Percentiles rank a stretch among this genome's conserved stretches.
phyloP scores from a whole-genome alignment of 164 flowering plant genomes.

The Vitis riparia region DNA sequence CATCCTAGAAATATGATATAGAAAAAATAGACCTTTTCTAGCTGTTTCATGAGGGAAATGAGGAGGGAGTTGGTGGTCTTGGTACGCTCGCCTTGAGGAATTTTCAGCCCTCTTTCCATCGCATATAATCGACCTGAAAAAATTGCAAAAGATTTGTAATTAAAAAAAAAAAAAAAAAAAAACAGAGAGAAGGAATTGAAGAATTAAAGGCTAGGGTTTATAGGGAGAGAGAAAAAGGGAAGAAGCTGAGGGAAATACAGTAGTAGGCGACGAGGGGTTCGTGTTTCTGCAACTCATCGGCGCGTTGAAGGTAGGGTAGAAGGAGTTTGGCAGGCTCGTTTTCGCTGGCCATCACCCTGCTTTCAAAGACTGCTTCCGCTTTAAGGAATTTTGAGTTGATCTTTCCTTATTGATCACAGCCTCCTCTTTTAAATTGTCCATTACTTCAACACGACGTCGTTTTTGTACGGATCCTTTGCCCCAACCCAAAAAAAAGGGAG shows the following conservation, averaged over 20 bases:
- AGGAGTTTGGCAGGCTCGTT: constrained; percentile 88
- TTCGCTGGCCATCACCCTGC: constrained; percentile 54
- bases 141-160: neutral
- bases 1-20: too few relatives aligned
- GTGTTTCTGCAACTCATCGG: constrained; percentile 95
- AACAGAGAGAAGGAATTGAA: neutral
- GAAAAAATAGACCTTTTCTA: constrained; percentile 63
- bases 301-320: constrained; percentile 91
- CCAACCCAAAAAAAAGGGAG: too few relatives aligned
- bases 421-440: neutral
- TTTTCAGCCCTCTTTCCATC: constrained; percentile 88
- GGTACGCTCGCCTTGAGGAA: constrained; percentile 75
- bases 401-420: too few relatives aligned
- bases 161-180: neutral
- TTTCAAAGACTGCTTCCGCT: too few relatives aligned
- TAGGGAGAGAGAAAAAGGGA: neutral
- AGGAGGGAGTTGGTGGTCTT: constrained; percentile 84
- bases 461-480: neutral
- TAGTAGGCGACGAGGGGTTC: constrained; percentile 97
- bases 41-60: constrained; percentile 90
- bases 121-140: constrained; percentile 89
- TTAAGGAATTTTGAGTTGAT: too few relatives aligned
- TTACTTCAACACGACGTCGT: neutral
- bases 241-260: constrained; percentile 40
- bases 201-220: constrained; percentile 3